A percentile compares a stretch with the other conserved stretches of the same genome.
Conservation (phyloP, 2,329 filamentous ascomycete genomes). For the Penicillium sp. region DNA sequence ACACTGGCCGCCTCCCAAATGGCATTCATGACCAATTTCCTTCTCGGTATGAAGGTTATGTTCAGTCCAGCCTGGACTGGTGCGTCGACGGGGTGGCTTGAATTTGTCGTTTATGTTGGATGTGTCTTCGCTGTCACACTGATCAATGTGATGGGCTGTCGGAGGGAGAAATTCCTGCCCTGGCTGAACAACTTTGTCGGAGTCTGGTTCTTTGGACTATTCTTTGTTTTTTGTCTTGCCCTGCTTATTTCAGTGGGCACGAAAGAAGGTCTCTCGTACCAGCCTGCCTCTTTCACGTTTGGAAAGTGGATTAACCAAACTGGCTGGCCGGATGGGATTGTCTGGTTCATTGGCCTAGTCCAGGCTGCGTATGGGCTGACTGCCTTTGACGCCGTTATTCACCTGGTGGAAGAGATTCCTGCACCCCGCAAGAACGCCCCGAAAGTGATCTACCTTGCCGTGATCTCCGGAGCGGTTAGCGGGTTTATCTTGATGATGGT, state of each 20-base stretch:
- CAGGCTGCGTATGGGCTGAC: constrained; percentile 50
- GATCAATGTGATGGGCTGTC: constrained; percentile 46
- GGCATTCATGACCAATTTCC: constrained; percentile 51
- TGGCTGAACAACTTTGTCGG: constrained; percentile 51
- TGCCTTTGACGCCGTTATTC: constrained; percentile 51
- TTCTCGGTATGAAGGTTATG: constrained; percentile 48
- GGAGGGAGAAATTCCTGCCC: constrained; percentile 41
- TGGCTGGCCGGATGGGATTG: constrained; percentile 47
- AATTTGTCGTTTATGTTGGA: constrained; percentile 49
- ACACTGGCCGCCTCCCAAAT: constrained; percentile 48
- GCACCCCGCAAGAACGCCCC: constrained; percentile 45
- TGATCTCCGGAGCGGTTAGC: constrained; percentile 40
- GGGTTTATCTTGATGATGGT: constrained; percentile 46
- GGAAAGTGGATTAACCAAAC: constrained; percentile 44
- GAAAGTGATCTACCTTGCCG: constrained; percentile 46
- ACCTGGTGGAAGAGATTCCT: constrained; percentile 51
- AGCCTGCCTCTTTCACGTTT: constrained; percentile 46
- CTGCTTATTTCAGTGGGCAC: constrained; percentile 46
- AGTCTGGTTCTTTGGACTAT: constrained; percentile 45
- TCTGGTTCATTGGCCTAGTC: constrained; percentile 50
- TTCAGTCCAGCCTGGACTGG: constrained; percentile 44
- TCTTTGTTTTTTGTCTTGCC: constrained; percentile 45
- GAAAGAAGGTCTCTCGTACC: constrained; percentile 38
- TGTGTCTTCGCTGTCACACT: constrained; percentile 42
- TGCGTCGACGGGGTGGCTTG: constrained; percentile 42